Percentiles rank a stretch among this genome's conserved stretches.
phyloP scores from a whole-genome alignment of 345 rosid species.

The Nephelium lappaceum region DNA sequence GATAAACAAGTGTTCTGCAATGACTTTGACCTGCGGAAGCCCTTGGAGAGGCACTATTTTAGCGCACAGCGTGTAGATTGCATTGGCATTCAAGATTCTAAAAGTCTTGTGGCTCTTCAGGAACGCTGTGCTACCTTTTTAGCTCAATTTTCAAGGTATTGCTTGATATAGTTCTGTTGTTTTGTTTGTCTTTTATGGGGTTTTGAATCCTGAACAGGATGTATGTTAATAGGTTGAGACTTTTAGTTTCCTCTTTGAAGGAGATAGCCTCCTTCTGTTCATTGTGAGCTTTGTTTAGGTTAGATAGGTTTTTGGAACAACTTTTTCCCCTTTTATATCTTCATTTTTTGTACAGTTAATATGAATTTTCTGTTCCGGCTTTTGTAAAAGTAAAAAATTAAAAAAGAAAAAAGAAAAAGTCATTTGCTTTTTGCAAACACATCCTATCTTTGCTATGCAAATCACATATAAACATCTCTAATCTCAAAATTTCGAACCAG shows the following conservation, averaged over 20 bases:
- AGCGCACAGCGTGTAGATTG: conserved; percentile 61
- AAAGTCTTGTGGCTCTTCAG: conserved; percentile 51
- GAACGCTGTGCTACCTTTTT: conserved; percentile 67
- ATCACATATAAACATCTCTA: neutral
- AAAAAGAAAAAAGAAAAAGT: no score
- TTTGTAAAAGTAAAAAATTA: no score
- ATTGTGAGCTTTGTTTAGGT: neutral
- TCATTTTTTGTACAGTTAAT: neutral
- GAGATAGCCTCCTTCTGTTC: neutral
- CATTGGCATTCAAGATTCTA: conserved; percentile 64
- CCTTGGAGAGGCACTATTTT: conserved; percentile 80
- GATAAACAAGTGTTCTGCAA: conserved; percentile 61
- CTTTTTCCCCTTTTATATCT: neutral
- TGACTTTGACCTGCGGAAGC: conserved; percentile 95
- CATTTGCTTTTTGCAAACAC: neutral
- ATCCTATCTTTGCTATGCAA: neutral
- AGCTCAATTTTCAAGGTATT: conserved; percentile 64
- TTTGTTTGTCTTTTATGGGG: neutral
- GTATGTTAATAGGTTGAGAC: neutral
- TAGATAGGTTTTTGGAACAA: neutral
- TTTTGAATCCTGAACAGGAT: neutral
- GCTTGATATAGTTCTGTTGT: neutral
- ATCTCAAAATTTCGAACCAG: neutral
- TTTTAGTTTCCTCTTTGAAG: neutral
- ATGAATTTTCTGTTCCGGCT: neutral